Base-by-base conservation (phyloP, 2,329 filamentous ascomycete species). In the Fusarium cicatricum region DNA sequence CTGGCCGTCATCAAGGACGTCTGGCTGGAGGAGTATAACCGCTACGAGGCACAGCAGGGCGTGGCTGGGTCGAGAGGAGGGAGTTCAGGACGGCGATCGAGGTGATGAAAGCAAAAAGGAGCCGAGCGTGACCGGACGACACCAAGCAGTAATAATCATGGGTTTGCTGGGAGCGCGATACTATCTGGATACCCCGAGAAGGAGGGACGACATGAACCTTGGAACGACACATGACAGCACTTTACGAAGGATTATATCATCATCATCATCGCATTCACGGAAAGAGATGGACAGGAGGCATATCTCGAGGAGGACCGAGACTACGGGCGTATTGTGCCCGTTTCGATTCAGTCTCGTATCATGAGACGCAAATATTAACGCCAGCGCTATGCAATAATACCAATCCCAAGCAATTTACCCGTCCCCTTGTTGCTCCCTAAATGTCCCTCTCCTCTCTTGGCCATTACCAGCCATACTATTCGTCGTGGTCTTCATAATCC, bases 21-120 rank as follows among this genome's bases (percentile, higher is more conserved):
- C 34, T 88, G 84, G 82, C 69, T 80, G 64, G 71, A 73, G 52
- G 85, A 88, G 72, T 87, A 87, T 69, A 74, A 80, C 68, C 76
- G 77, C 53, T 86, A 85, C 69, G 82, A 86, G 66, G 78, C 78
- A 60, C 77, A 80, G 73, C 69, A 74, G 68, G 72, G 60, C 48
- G 66, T 60, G 64, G 63, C 45, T 5, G 57, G 65, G 12, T 48
- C 54, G 45, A 56, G 48, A 43, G 57, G 58, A 15, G 44, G 58
- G n/a, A 56, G 54, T 12, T 56, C 64, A 10, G 62, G 66, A 44
- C 59, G 56, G 40, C 47, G 57, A 50, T 51, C 56, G 43, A 58
- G 61, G 48, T 51, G 40, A 56, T 32, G 17, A 31, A 23, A 9
- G 12, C n/a, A 42, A 16, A 38, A 23, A 23, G 40, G 52, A 52